Base-by-base conservation (phyloP, 2,329 filamentous ascomycete species). In the Diplodia intermedia region DNA sequence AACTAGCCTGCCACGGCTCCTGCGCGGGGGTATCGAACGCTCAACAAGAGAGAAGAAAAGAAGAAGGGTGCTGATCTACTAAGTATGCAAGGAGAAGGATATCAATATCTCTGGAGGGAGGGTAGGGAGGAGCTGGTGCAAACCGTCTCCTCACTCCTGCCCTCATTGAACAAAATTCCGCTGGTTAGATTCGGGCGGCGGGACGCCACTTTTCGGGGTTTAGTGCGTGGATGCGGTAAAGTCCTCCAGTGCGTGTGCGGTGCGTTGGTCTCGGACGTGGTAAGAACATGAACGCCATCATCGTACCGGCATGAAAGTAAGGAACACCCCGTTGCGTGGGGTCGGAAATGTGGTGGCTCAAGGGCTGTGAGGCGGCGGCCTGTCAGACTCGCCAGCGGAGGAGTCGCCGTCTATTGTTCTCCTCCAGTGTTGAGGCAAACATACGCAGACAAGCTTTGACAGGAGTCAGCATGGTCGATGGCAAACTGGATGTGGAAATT, bases 401-500 rank as follows among this genome's bases (percentile, higher is more conserved):
- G 62, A 66, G 29, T 97, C 94, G 69, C 93, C 93, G 71, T 98
- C 94, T 73, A 98, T 97, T 1, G 94, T 98, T 82, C 95, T 97
- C 76, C 90, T 89, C 94, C 94, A 99, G 79, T 97, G 94, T 75
- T 97, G 92, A 31, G 94, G 95, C 38, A 97, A 83, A 79, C 95
- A 98, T 52, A 98, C 93, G 76, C 94, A 99, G 61, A 99, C 94
- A 71, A 99, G 85, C 54, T 79, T 14, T 54, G 23, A 49, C 18
- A 9, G 4, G 31, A 9, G 53, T 71, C 53, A 70, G 65, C 29
- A 60, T 26, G 36, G 43, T 63, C 20, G 20, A 23, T 36, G 47
- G 15, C 43, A 54, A 20, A 26, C 29, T 40, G 26, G 38, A 38
- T 55, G 12, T 14, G 26, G 40, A 11, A 50, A 12, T 50, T 38